Evolutionary conservation across 306 rosid genomes (phyloP).

Genomic region (Gastrolobium villosum): DNA sequence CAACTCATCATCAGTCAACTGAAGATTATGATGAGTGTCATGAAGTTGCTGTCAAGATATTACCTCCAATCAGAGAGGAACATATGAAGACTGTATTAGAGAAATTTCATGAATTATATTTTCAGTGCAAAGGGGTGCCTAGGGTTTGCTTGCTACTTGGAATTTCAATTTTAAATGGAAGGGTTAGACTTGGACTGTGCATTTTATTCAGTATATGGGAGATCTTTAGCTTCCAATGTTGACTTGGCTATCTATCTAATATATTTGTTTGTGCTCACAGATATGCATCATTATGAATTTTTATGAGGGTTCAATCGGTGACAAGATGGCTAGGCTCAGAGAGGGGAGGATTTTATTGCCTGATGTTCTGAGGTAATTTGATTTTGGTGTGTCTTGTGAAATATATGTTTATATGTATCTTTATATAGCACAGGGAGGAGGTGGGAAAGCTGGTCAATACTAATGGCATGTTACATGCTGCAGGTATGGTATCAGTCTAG

Average conservation of each 20-base stretch:
- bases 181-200: slow-evolving; percentile 59
- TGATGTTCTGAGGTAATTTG: slow-evolving; percentile 84
- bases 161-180: slow-evolving; percentile 74
- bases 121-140: slow-evolving; percentile 66
- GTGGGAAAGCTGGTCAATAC: not conserved
- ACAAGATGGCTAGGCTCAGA: slow-evolving; percentile 81
- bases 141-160: slow-evolving; percentile 73
- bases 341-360: slow-evolving; percentile 71
- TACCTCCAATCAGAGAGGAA: slow-evolving; percentile 73
- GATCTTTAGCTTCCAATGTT: slow-evolving; percentile 25
- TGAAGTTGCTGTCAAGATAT: slow-evolving; percentile 94
- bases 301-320: slow-evolving; percentile 89
- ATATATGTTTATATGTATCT: slow-evolving; percentile 24
- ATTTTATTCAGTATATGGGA: slow-evolving; percentile 21
- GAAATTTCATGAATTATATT: slow-evolving; percentile 68
- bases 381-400: slow-evolving; percentile 30
- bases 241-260: slow-evolving; percentile 36
- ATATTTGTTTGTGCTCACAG: slow-evolving; percentile 52
- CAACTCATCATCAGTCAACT: slow-evolving; percentile 88
- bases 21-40: slow-evolving; percentile 78
- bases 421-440: not conserved
- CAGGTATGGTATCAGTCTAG: slow-evolving; percentile 88
- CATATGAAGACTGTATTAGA: slow-evolving; percentile 65
- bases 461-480: slow-evolving; percentile 48
- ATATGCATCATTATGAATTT: slow-evolving; percentile 84